Evolutionary conservation across 2,329 filamentous ascomycete species (phyloP), one percentile per base, ranked within the genome.

Genomic region (Pseudogymnoascus sp.): DNA sequence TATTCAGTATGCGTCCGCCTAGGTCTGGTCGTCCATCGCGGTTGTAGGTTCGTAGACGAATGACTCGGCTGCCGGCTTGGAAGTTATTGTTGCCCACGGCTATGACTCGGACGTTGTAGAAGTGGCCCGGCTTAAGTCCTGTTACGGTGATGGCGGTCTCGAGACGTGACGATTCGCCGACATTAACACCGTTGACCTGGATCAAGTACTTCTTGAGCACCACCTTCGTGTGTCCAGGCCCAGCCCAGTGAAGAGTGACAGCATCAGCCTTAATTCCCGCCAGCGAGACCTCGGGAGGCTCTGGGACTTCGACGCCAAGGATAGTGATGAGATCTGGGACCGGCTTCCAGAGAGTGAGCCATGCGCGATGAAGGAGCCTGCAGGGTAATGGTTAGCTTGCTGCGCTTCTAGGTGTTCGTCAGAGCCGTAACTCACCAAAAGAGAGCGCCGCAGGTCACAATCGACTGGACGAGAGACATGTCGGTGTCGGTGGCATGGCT

Each of bases 101-200:
- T 67, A 97, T 89, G 61, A 97, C 90, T 64, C 93, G 88, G 29
- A 99, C 87, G 67, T 96, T 95, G 76, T 97, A 97, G 70, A 92
- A 95, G 69, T 90, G 89, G 66, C 88, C 87, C 0, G 94, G 92
- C 69, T 88, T 87, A 6, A 99, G 80, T 39, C 92, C 91, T 33
- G 89, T 92, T 61, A 99, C 92, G 52, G 90, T 92, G 60, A 97
- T 92, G n/a, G 91, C 89, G 0, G 88, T 91, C 73, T 96, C 91
- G 67, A 85, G 83, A 68, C 86, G 85, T 66, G 85, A 87, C 48
- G 92, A 90, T 71, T 96, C 90, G 69, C 92, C 94, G 66, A 97
- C 89, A 77, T 91, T 90, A 45, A 93, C 87, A 42, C 93, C 93
- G 74, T 99, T 97, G 66, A 99, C 87, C 73, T 96, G 90, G 60